A percentile compares a stretch with the other conserved stretches of the same genome.
phyloP scores from a whole-genome alignment of 116 monocot species.

The Posidonia oceanica region DNA sequence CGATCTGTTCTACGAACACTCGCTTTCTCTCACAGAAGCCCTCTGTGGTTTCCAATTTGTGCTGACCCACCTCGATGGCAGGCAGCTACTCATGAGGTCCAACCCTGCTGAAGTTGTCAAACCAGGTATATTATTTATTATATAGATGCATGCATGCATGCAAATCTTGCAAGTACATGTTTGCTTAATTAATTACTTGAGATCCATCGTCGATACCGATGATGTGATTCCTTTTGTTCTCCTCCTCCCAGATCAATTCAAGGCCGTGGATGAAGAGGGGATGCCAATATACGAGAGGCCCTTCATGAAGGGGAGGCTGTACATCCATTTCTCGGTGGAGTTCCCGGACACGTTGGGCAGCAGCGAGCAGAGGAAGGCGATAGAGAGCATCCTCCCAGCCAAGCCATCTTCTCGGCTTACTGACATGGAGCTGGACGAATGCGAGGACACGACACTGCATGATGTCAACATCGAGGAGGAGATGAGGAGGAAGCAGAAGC shows the following conservation, averaged over 20 bases:
- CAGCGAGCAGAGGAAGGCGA: slow-evolving; percentile 64
- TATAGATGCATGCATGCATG: not conserved
- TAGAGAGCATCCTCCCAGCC: slow-evolving; percentile 60
- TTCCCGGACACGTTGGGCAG: slow-evolving; percentile 62
- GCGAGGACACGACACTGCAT: slow-evolving; percentile 85
- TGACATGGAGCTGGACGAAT: slow-evolving; percentile 95
- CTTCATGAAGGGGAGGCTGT: slow-evolving; percentile 93
- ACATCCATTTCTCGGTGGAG: slow-evolving; percentile 94
- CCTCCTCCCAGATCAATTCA: slow-evolving; percentile 61
- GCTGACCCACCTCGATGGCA: slow-evolving; percentile 32
- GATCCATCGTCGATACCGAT: not conserved
- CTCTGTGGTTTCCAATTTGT: slow-evolving; percentile 74
- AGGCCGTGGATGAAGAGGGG: slow-evolving; percentile 93
- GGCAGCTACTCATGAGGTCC: slow-evolving; percentile 78
- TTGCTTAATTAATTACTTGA: no score
- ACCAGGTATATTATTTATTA: slow-evolving; percentile 37
- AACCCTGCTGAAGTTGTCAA: slow-evolving; percentile 86
- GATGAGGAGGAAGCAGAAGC: slow-evolving; percentile 65
- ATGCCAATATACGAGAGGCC: slow-evolving; percentile 95
- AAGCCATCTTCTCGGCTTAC: slow-evolving; percentile 41
- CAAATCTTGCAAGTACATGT: not conserved
- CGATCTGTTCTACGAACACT: slow-evolving; percentile 82
- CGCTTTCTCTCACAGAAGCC: slow-evolving; percentile 74
- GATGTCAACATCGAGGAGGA: slow-evolving; percentile 98
- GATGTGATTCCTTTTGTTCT: not conserved